phyloP scores from a whole-genome alignment of 1,284 basidiomycete genomes.

The Cryptococcus deneoformans region DNA sequence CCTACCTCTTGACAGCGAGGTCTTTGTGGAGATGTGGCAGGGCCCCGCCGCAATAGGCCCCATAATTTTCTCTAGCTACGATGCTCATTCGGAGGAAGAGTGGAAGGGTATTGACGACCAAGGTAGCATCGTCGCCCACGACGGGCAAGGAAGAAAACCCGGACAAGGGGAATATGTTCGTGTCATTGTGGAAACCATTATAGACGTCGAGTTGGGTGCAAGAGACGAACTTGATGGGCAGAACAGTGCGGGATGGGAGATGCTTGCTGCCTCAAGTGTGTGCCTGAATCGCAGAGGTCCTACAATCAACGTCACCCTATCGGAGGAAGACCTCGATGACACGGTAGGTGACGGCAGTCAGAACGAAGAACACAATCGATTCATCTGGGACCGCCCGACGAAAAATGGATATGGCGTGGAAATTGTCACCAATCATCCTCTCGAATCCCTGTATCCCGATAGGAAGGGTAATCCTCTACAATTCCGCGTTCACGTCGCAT shows the following conservation, averaged over 20 bases:
- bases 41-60: conserved; percentile 11
- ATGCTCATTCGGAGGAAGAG: conserved; percentile 8
- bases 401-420: conserved; percentile 9
- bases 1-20: conserved; percentile 3
- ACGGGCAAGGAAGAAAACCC: background rate
- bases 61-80: conserved; percentile 8
- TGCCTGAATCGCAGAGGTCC: conserved; percentile 1
- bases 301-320: background rate
- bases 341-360: background rate
- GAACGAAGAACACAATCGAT: background rate
- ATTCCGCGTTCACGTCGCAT: conserved; percentile 16
- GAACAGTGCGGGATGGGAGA: conserved; percentile 12
- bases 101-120: background rate
- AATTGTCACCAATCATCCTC: conserved; percentile 3
- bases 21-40: conserved; percentile 8
- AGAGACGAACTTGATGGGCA: background rate
- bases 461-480: conserved; percentile 1
- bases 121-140: background rate
- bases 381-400: background rate
- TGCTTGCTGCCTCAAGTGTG: conserved; percentile 9
- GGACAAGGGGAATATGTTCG: conserved; percentile 12
- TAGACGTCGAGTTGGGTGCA: conserved; percentile 3
- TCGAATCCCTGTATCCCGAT: background rate
- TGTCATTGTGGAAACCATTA: conserved; percentile 15
- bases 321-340: background rate